phyloP scores from a whole-genome alignment of 1,284 basidiomycete species.

The Irpex lacteus region DNA sequence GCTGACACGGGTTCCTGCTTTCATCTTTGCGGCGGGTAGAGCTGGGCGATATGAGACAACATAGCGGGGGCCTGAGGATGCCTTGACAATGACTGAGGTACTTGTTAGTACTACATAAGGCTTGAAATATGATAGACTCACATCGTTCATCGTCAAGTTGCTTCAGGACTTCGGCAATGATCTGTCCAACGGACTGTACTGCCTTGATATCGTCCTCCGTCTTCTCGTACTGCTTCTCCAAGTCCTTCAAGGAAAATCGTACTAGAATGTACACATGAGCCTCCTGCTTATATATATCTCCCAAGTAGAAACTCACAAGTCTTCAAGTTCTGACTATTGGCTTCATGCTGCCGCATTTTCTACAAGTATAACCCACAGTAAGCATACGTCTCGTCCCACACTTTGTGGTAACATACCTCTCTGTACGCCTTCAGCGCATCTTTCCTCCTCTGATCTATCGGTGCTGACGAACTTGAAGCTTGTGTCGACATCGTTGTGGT shows the following conservation, averaged over 20 bases:
- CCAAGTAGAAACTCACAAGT: constrained; percentile 55
- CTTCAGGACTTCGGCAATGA: constrained; percentile 99
- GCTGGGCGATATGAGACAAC: constrained; percentile 98
- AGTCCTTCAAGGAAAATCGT: constrained; percentile 80
- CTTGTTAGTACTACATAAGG: neutral
- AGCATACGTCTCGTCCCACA: constrained; percentile 12
- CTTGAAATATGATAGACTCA: constrained; percentile 30
- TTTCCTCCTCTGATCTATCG: constrained; percentile 58
- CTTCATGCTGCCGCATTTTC: constrained; percentile 91
- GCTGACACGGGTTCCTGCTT: constrained; percentile 92
- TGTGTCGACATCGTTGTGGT: constrained; percentile 11
- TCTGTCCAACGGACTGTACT: constrained; percentile 97
- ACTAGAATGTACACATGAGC: constrained; percentile 40
- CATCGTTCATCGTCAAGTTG: constrained; percentile 98
- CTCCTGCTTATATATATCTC: neutral
- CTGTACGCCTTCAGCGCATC: constrained; percentile 69
- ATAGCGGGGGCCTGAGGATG: constrained; percentile 96
- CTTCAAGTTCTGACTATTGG: constrained; percentile 81
- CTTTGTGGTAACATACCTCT: constrained; percentile 40
- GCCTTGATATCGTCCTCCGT: constrained; percentile 99
- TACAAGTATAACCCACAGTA: constrained; percentile 30
- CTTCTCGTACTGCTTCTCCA: constrained; percentile 91
- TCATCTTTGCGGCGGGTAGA: constrained; percentile 90
- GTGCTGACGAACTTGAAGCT: constrained; percentile 52
- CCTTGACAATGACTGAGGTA: constrained; percentile 92